Conservation (phyloP, 2,329 filamentous ascomycete genomes). For the Podosphaera aphanis region DNA sequence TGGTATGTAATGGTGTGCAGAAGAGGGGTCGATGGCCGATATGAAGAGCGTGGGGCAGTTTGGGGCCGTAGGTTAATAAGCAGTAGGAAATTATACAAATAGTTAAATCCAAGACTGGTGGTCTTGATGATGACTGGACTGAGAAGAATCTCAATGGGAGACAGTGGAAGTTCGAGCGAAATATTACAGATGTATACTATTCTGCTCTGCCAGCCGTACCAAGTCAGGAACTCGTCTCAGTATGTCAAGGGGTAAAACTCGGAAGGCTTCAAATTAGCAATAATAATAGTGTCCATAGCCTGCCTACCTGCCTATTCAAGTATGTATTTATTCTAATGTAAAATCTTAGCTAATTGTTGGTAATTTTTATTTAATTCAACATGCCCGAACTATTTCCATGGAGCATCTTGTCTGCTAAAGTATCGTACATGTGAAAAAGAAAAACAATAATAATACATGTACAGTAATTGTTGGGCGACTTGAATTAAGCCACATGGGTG, state of each 20-base stretch:
- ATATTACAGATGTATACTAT: background rate
- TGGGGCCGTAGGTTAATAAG: background rate
- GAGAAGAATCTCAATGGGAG: background rate
- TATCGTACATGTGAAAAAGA: no score
- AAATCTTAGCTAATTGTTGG: no score
- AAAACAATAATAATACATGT: no score
- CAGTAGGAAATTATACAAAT: background rate
- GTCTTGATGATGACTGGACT: background rate
- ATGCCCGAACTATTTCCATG: no score
- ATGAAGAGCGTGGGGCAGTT: background rate
- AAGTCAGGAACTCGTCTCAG: background rate
- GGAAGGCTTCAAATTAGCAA: background rate
- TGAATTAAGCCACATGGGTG: background rate
- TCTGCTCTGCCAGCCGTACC: background rate
- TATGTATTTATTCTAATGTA: no score
- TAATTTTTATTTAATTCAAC: no score
- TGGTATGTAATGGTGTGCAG: background rate
- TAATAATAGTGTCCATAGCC: background rate
- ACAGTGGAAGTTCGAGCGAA: background rate
- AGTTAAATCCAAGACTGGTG: background rate
- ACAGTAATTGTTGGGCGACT: background rate
- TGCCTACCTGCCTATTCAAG: no score
- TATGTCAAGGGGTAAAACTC: slow-evolving; percentile 1
- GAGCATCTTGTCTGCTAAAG: no score
- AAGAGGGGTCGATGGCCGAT: background rate